A percentile compares a stretch with the other conserved stretches of the same genome.
phyloP scores from a whole-genome alignment of 352 stramenopile genomes.

The Elongisporangium senticosum region DNA sequence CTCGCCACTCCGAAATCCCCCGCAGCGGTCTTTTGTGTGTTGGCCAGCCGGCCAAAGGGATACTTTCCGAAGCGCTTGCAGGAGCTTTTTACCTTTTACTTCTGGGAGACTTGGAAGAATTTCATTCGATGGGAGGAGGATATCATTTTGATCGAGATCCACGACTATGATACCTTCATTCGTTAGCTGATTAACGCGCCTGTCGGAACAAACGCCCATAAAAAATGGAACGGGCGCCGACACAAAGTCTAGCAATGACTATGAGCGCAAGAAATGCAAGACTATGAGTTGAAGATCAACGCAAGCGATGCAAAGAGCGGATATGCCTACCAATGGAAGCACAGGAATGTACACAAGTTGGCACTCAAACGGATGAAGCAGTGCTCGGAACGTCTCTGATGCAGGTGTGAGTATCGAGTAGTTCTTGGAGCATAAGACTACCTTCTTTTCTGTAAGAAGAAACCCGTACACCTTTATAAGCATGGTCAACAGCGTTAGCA shows the following conservation, averaged over 20 bases:
- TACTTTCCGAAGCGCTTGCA: slow-evolving; percentile 44
- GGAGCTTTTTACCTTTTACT: slow-evolving; percentile 50
- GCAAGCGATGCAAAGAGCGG: background rate
- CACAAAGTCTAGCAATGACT: slow-evolving; percentile 69
- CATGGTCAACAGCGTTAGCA: background rate
- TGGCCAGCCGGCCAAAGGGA: slow-evolving; percentile 40
- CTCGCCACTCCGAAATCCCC: slow-evolving; percentile 15
- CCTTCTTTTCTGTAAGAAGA: slow-evolving; percentile 64
- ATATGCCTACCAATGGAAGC: slow-evolving; percentile 39
- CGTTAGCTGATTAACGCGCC: slow-evolving; percentile 29
- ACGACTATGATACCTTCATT: slow-evolving; percentile 60
- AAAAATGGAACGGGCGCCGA: slow-evolving; percentile 73
- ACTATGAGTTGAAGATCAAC: background rate
- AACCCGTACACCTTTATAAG: slow-evolving; percentile 37
- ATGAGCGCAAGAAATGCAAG: slow-evolving; percentile 1
- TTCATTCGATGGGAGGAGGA: slow-evolving; percentile 35
- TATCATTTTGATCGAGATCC: slow-evolving; percentile 62
- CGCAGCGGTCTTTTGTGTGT: slow-evolving; percentile 12
- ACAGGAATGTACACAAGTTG: slow-evolving; percentile 77
- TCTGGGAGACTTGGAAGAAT: slow-evolving; percentile 45
- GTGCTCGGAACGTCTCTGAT: slow-evolving; percentile 51
- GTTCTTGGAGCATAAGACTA: slow-evolving; percentile 54
- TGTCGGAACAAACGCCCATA: slow-evolving; percentile 55
- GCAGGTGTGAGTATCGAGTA: slow-evolving; percentile 54
- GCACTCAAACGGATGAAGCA: slow-evolving; percentile 61